Base-by-base conservation (phyloP, 805 yeast genomes). In the Myxozyma kluyveri region DNA sequence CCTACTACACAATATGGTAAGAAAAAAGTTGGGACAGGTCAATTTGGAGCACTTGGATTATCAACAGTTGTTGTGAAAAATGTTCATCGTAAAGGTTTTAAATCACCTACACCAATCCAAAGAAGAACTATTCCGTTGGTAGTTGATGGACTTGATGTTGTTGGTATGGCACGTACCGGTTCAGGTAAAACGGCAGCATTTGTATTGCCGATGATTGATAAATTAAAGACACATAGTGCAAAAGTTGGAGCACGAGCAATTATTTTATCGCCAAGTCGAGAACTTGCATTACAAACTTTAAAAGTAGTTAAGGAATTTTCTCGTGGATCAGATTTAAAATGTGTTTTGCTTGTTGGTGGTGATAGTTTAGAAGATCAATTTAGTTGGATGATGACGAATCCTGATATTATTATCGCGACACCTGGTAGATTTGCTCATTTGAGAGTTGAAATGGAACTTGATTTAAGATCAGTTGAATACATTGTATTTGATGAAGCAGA, bases 131-230 rank as follows among this genome's bases (percentile, higher is more conserved):
- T 93, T 52, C 99, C 99, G 0, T 74, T 89, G 49, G 83, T 93
- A 53, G 73, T 93, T 73, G 88, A 86, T 42, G 85, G 82, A 49
- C 77, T 95, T 65, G 99, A 93, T 71, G 95, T 93, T 38, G 99
- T 93, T 14, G 99, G 97, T 66, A 93, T 93, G 99, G 99, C 99
- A 14, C 79, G 99, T 65, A 93, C 99, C 0, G 99, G 99, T 64
- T 87, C 96, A 23, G 99, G 99, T 76, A 93, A 93, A 67, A 93
- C 99, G 0, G 99, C 99, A 6, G 98, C 99, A 0, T 93, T 93
- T 67, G 79, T 88, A 19, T 72, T 93, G 49, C 99, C 99, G 2
- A 76, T 93, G 74, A 76, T 93, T 59, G 97, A 93, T 63, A 83
- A 80, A 65, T 75, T 91, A 61, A 88, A 87, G 67, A 69, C 81